phyloP scores from a whole-genome alignment of 371 early-diverging fungal genomes.

The Dipsacomyces acuminosporus region DNA sequence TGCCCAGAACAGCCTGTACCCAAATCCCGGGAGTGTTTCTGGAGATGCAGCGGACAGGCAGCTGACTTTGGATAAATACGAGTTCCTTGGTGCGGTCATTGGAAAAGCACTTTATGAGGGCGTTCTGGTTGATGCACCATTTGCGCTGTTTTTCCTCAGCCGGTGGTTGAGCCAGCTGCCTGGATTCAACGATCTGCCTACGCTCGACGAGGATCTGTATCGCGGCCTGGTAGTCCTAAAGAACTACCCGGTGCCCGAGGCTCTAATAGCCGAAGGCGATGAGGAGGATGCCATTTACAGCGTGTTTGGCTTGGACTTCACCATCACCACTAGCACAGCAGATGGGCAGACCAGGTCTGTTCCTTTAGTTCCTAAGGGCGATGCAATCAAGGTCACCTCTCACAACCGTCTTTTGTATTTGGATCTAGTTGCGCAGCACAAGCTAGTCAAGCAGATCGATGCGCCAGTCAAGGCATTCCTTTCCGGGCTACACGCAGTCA shows the following conservation, averaged over 20 bases:
- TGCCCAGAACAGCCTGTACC: constrained; percentile 70
- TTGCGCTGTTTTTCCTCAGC: constrained; percentile 86
- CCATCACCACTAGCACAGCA: constrained; percentile 53
- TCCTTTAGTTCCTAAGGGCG: constrained; percentile 74
- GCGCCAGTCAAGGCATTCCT: constrained; percentile 81
- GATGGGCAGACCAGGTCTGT: constrained; percentile 57
- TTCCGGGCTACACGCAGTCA: constrained; percentile 72
- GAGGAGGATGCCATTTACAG: constrained; percentile 38
- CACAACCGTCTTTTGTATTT: constrained; percentile 77
- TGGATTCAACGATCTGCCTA: constrained; percentile 83
- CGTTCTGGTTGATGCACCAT: constrained; percentile 83
- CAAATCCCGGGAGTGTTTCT: constrained; percentile 59
- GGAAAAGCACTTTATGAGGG: constrained; percentile 95
- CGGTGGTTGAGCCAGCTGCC: constrained; percentile 76
- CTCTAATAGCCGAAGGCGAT: constrained; percentile 46
- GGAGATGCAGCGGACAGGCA: constrained; percentile 50
- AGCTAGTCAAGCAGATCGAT: constrained; percentile 72
- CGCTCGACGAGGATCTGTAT: constrained; percentile 83
- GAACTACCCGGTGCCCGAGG: constrained; percentile 69
- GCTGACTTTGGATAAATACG: constrained; percentile 63
- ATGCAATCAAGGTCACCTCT: constrained; percentile 70
- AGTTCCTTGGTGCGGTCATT: constrained; percentile 86
- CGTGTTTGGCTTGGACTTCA: constrained; percentile 71
- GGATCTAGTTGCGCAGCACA: constrained; percentile 75
- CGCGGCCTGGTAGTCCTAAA: constrained; percentile 75